Base-by-base conservation (phyloP, 495 filamentous ascomycete genomes). In the Xylaria sp. region DNA sequence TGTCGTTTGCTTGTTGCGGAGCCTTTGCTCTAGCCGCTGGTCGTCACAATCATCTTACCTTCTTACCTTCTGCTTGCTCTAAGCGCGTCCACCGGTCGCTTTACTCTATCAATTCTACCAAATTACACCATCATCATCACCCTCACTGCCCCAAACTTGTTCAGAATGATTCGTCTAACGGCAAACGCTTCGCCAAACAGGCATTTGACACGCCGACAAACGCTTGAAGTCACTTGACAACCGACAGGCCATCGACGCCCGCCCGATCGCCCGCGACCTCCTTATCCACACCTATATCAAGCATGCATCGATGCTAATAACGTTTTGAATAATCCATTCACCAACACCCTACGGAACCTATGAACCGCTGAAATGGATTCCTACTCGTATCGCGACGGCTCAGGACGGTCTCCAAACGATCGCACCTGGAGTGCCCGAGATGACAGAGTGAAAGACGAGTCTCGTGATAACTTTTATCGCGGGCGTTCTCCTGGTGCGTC, bases 401-500 rank as follows among this genome's bases (percentile, higher is more conserved):
- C 81, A 5, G 85, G 80, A 21, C 84, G 87, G 61, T 88, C 87
- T 33, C 87, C 87, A 1, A 72, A 71, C 61, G 86, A 88, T 61
- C 82, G 85, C 44, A 76, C 72, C 50, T 88, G 86, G 85, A 78
- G 77, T 67, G 74, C 81, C 71, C 84, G 86, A 44, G 85, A 86
- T 40, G 86, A 88, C 21, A 80, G 85, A 59, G 69, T 67, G 15
- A 84, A 82, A 71, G 86, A 88, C 15, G 86, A 88, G 15, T 73
- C 83, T 71, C 76, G 78, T 8, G 85, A 87, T 71, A 82, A 55
- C 65, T 87, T 86, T 68, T 88, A 88, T 72, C 87, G 86, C 64
- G 83, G 82, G 67, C 81, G 87, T 75, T 88, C 86, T 71, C 86
- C 87, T 73, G 86, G 86, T 88, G 79, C 77, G 85, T 86, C 68